Base-by-base conservation (phyloP, 306 rosid species). In the Lathyrus oleraceus region DNA sequence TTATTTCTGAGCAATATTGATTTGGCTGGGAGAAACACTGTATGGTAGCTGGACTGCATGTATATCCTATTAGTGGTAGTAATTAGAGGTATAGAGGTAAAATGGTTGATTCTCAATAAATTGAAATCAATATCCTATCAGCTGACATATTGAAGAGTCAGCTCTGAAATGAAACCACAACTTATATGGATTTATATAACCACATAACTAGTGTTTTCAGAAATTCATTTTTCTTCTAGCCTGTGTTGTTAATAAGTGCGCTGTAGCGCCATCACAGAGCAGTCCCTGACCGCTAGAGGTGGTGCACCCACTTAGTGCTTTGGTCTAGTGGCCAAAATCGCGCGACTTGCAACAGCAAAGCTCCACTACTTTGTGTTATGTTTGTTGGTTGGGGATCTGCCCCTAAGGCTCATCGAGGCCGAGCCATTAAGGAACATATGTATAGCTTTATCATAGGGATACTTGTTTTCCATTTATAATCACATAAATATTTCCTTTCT, bases 31-130 rank as follows among this genome's bases (percentile, higher is more conserved):
- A 52, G 59, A 20, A 70, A 58, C 61, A 51, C 28, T 25, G 68
- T 43, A 3, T 48, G 59, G 74, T 52, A 59, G 28, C 65, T 49
- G 38, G 32, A 51, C 48, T 63, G 30, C 56, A 66, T 58, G 69
- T 59, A 66, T 58, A 72, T 63, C 64, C 45, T 61, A 20, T 65
- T n/a, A 59, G 69, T 51, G 65, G 66, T 56, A 51, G 64, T 68
- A 48, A 62, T 67, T 17, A 60, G 60, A 36, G 14, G 67, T 16
- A 8, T 78, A 60, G 65, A 36, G 11, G 67, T 42, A 54, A 10
- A 28, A 54, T 20, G 20, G 5, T 51, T 52, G 66, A 51, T 61
- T 32, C 28, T 54, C 51, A 36, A 28, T 44, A 65, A n/a, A 9
- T 28, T 20, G 71, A 58, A 64, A 51, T 44, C 60, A 56, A 35